Conservation (phyloP, 2,329 filamentous ascomycete species). For the Talaromyces sp. region DNA sequence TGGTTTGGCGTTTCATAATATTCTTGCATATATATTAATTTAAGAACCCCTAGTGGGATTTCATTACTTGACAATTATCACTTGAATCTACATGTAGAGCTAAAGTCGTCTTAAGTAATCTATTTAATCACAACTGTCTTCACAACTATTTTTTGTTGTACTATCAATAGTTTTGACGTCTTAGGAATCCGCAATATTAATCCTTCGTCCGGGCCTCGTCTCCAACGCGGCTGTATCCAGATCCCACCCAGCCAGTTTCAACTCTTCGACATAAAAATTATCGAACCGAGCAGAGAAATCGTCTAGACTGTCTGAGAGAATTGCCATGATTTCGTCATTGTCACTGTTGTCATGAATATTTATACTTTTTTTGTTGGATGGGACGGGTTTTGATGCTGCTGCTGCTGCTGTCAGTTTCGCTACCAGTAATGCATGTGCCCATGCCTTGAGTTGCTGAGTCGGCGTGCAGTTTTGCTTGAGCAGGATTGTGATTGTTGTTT, state of each 20-base stretch:
- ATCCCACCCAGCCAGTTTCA: conserved; percentile 61
- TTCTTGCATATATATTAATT: not conserved
- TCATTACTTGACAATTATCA: not conserved
- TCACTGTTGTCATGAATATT: not conserved
- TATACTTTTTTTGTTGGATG: not conserved
- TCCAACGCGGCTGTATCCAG: conserved; percentile 61
- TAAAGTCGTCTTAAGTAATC: not conserved
- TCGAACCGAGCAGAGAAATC: conserved; percentile 43
- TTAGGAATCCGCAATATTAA: not conserved
- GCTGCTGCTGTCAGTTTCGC: conserved; percentile 26
- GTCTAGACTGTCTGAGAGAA: conserved; percentile 40
- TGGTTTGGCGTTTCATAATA: not conserved
- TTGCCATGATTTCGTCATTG: conserved; percentile 21
- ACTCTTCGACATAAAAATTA: conserved; percentile 13
- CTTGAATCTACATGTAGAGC: not conserved
- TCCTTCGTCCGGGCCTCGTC: conserved; percentile 42
- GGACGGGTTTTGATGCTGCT: not conserved
- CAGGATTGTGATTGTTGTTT: conserved; percentile 44
- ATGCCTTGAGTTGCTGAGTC: conserved; percentile 54
- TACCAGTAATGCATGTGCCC: conserved; percentile 56
- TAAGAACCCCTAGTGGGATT: not conserved
- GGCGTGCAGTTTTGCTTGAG: conserved; percentile 56
- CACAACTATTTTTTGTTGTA: not conserved
- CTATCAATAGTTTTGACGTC: not conserved
- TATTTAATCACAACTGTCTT: not conserved